Percentiles rank a stretch among this genome's conserved stretches.
phyloP scores from a whole-genome alignment of 192 early-diverging fungal genomes.

The Podila verticillata region DNA sequence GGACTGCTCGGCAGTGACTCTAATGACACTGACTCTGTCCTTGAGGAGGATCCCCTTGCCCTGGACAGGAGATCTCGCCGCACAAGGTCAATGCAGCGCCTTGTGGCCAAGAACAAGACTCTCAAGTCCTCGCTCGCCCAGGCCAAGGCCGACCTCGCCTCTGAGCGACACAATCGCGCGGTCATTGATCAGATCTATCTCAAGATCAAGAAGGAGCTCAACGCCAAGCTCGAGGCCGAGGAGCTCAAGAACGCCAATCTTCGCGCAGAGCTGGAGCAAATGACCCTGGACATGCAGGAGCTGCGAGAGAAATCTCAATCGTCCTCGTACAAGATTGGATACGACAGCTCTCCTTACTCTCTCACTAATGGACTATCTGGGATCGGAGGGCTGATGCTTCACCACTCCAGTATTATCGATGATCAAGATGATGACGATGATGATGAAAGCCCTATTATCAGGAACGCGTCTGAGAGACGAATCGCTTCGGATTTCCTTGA shows the following conservation, averaged over 20 bases:
- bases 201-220: conserved; percentile 44
- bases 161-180: conserved; percentile 32
- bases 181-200: conserved; percentile 46
- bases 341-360: conserved; percentile 39
- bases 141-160: conserved; percentile 38
- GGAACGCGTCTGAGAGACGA: background rate
- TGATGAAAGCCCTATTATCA: background rate
- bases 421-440: conserved; percentile 10
- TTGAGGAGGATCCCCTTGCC: conserved; percentile 20
- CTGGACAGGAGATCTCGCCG: conserved; percentile 29
- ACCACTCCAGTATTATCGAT: conserved; percentile 23
- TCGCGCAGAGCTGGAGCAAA: conserved; percentile 30
- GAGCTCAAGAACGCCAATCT: conserved; percentile 30
- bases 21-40: background rate
- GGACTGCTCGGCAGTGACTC: conserved; percentile 11
- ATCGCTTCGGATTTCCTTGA: background rate
- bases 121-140: conserved; percentile 29
- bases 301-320: conserved; percentile 2
- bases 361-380: conserved; percentile 14
- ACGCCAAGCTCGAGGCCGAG: conserved; percentile 28
- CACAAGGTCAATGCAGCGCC: conserved; percentile 35
- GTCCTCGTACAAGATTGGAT: conserved; percentile 39
- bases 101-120: conserved; percentile 42
- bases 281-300: conserved; percentile 26
- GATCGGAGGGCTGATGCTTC: conserved; percentile 37